These are phyloP conservation scores for Acanthamoeba castellanii DNA, from an alignment of 208 protist species.

Conservation along the genomic window DNA sequence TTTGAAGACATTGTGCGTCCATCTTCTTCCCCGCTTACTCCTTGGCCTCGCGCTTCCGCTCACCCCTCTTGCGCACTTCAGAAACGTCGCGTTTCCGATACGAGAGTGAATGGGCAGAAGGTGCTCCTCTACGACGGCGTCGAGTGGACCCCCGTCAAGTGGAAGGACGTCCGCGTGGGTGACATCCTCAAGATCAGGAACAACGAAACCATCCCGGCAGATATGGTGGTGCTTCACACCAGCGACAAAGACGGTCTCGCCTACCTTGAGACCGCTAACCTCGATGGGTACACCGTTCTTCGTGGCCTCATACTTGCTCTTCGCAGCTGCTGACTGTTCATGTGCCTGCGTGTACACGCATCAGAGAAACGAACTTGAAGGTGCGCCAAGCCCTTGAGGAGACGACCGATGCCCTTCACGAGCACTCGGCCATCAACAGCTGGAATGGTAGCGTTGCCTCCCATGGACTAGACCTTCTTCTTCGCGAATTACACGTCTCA, in stretches of 20 bases:
- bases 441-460: background rate
- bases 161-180: conserved; percentile 87
- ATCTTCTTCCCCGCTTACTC: background rate
- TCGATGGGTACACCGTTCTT: conserved; percentile 85
- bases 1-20: conserved; percentile 86
- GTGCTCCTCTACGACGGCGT: conserved; percentile 78
- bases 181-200: conserved; percentile 86
- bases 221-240: conserved; percentile 81
- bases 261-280: conserved; percentile 89
- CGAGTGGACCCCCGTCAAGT: conserved; percentile 81
- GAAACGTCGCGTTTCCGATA: conserved; percentile 84
- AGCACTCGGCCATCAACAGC: conserved; percentile 40
- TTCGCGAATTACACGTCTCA: background rate
- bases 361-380: conserved; percentile 74
- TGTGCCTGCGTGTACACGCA: background rate
- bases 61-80: conserved; percentile 56
- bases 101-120: conserved; percentile 82
- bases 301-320: background rate
- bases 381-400: conserved; percentile 70
- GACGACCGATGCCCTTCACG: conserved; percentile 46
- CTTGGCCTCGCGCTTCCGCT: background rate
- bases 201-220: conserved; percentile 88
- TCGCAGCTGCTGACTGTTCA: background rate
- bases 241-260: conserved; percentile 80
- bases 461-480: background rate